These are phyloP conservation scores for Penicillium griseofulvum DNA, from an alignment of 2,329 filamentous ascomycete species.

Conservation along the genomic window DNA sequence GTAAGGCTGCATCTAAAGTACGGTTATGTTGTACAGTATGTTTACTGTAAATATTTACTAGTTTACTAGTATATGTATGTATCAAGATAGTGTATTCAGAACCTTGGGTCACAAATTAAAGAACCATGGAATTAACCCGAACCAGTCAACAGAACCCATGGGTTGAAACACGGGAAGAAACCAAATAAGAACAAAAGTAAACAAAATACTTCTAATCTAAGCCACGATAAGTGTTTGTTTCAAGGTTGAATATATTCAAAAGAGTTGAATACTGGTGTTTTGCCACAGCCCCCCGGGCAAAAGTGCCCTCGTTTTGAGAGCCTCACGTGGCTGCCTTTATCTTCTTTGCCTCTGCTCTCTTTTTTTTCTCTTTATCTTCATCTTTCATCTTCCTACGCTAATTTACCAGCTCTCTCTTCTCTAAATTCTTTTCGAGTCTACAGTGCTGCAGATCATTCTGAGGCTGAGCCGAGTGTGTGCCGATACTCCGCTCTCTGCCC, in stretches of 20 bases:
- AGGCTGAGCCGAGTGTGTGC: constrained; percentile 7
- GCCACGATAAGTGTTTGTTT: not conserved
- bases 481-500: constrained; percentile 10
- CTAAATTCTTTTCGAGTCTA: not conserved
- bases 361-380: not conserved
- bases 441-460: constrained; percentile 7
- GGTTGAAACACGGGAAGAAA: constrained; percentile 5
- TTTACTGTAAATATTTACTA: too few relatives aligned
- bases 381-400: constrained; percentile 1
- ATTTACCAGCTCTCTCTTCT: not conserved
- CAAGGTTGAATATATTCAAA: too few relatives aligned
- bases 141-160: constrained; percentile 2
- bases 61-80: too few relatives aligned
- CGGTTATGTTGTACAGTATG: not conserved
- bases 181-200: not conserved
- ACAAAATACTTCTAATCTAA: constrained; percentile 3
- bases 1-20: not conserved
- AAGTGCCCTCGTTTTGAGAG: not conserved
- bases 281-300: constrained; percentile 10
- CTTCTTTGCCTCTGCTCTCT: constrained; percentile 1
- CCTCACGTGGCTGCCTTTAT: constrained; percentile 17
- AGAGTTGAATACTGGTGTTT: not conserved
- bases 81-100: not conserved
- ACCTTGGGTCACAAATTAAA: not conserved
- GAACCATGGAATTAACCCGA: constrained; percentile 3